phyloP scores from a whole-genome alignment of 2,329 filamentous ascomycete species.

The Xylariomycetidae sp. region DNA sequence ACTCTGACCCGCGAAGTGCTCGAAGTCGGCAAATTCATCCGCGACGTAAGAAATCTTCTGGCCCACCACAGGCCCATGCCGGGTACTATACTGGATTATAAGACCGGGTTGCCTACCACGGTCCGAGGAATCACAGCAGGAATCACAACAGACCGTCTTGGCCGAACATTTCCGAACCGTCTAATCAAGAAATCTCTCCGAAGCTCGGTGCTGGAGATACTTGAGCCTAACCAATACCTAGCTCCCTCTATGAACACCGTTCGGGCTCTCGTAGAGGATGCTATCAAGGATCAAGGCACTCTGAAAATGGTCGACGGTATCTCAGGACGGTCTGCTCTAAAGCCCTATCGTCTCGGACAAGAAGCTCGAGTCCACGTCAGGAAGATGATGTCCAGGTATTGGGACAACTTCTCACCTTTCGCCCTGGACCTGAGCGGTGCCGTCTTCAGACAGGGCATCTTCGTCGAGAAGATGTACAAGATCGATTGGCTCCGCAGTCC shows the following conservation, averaged over 20 bases:
- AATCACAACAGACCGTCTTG: slow-evolving; percentile 13
- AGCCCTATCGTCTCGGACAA: slow-evolving; percentile 15
- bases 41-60: slow-evolving; percentile 47
- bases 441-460: slow-evolving; percentile 59
- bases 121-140: slow-evolving; percentile 10
- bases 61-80: slow-evolving; percentile 50
- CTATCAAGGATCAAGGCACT: slow-evolving; percentile 31
- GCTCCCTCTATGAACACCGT: slow-evolving; percentile 44
- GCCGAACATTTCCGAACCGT: slow-evolving; percentile 51
- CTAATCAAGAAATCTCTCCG: slow-evolving; percentile 44
- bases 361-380: slow-evolving; percentile 42
- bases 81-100: slow-evolving; percentile 56
- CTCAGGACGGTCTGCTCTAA: slow-evolving; percentile 10
- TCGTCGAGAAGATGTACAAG: slow-evolving; percentile 66
- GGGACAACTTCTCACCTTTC: slow-evolving; percentile 60
- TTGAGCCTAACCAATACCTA: slow-evolving; percentile 23
- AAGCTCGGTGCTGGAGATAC: slow-evolving; percentile 33
- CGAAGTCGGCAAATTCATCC: slow-evolving; percentile 54
- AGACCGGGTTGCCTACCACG: slow-evolving; percentile 42
- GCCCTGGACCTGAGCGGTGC: slow-evolving; percentile 60
- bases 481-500: slow-evolving; percentile 77
- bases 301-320: slow-evolving; percentile 36
- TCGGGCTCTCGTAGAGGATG: slow-evolving; percentile 41
- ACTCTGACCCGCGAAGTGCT: slow-evolving; percentile 52
- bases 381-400: slow-evolving; percentile 66